A percentile compares a stretch with the other conserved stretches of the same genome.
These are phyloP conservation scores for Clonostachys rhizophaga DNA, from an alignment of 2,329 filamentous ascomycete genomes.

Conservation along the genomic window DNA sequence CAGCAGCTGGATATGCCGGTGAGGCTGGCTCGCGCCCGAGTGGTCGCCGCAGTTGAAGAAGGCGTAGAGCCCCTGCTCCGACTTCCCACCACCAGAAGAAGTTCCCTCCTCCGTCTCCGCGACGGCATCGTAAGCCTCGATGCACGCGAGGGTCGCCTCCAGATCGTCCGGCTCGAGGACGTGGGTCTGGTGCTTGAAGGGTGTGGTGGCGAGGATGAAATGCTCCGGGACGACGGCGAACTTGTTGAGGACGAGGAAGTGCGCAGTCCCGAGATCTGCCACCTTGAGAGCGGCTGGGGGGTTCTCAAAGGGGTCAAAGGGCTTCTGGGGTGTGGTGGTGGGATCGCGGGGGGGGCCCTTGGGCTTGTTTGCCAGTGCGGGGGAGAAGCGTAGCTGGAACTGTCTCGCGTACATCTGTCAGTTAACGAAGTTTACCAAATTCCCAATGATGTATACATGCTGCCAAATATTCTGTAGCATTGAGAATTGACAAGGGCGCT, in stretches of 20 bases:
- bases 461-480: neutral
- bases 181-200: constrained; percentile 60
- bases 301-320: constrained; percentile 61
- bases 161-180: constrained; percentile 58
- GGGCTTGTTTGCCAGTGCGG: constrained; percentile 64
- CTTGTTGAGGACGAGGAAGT: constrained; percentile 70
- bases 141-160: constrained; percentile 54
- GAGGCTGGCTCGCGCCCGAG: constrained; percentile 68
- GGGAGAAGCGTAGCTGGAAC: constrained; percentile 72
- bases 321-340: constrained; percentile 21
- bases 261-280: constrained; percentile 42
- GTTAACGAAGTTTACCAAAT: neutral
- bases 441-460: neutral
- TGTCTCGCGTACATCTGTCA: constrained; percentile 18
- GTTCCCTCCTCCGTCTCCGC: neutral
- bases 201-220: constrained; percentile 66
- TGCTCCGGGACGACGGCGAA: constrained; percentile 68
- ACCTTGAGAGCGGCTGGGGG: constrained; percentile 51
- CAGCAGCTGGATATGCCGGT: constrained; percentile 68
- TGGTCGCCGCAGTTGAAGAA: constrained; percentile 69
- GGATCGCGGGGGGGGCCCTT: constrained; percentile 32
- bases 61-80: constrained; percentile 43
- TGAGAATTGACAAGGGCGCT: neutral
- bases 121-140: constrained; percentile 44
- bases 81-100: neutral